Percentiles rank a stretch among this genome's conserved stretches.
These are phyloP conservation scores for Cicer yamashitae DNA, from an alignment of 306 rosid species.

Conservation along the genomic window DNA sequence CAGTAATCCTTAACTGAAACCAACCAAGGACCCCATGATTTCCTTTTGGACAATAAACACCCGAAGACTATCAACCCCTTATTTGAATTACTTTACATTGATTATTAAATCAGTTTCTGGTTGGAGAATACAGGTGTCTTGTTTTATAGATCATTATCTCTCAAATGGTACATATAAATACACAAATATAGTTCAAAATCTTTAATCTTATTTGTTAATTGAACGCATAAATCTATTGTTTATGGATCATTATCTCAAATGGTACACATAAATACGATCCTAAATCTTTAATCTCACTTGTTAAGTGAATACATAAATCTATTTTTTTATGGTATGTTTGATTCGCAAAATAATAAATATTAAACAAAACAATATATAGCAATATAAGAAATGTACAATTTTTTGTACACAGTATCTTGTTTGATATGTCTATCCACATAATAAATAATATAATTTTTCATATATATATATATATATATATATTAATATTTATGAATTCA, in stretches of 20 bases:
- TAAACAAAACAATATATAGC: too few species aligned
- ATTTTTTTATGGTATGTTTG: not conserved
- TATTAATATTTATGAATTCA: too few species aligned
- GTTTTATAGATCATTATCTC: not conserved
- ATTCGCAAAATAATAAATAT: too few species aligned
- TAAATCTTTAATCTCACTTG: slow-evolving; percentile 25
- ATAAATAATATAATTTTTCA: too few species aligned
- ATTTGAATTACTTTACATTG: slow-evolving; percentile 13
- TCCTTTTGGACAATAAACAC: too few species aligned
- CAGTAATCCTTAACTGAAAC: not conserved
- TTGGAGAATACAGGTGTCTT: not conserved
- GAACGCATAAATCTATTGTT: not conserved
- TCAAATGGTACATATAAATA: not conserved
- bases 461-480: too few species aligned
- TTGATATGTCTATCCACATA: too few species aligned
- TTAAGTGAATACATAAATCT: not conserved
- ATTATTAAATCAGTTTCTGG: slow-evolving; percentile 45
- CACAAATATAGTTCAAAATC: not conserved
- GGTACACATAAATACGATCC: too few species aligned
- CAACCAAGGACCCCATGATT: not conserved
- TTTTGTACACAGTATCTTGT: too few species aligned
- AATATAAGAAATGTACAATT: too few species aligned
- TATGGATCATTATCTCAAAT: not conserved
- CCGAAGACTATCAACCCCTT: not conserved
- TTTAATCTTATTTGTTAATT: slow-evolving; percentile 32